These are phyloP conservation scores for Craterostigma plantagineum DNA, from an alignment of 257 asterid genomes.

Conservation along the genomic window DNA sequence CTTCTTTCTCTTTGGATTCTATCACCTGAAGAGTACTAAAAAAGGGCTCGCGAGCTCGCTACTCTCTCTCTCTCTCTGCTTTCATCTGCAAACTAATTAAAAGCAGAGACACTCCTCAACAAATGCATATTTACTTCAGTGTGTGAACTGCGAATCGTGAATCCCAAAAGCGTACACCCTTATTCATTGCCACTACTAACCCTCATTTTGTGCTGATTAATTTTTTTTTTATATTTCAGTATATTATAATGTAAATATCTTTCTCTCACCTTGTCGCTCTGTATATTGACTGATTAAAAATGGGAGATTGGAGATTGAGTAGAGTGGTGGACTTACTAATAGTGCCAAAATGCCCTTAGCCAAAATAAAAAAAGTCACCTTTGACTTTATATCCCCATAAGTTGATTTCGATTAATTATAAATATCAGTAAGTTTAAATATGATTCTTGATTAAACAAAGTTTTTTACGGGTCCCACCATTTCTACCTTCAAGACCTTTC, in stretches of 20 bases:
- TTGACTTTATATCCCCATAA: constrained; percentile 39
- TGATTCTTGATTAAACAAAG: constrained; percentile 6
- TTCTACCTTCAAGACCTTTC: too few relatives aligned
- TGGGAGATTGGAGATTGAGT: constrained; percentile 11
- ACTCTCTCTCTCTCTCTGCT: constrained; percentile 12
- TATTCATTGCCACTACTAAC: constrained; percentile 25
- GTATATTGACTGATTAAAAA: too few relatives aligned
- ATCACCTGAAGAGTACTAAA: constrained; percentile 29
- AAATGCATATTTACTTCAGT: constrained; percentile 56
- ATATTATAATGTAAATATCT: background rate
- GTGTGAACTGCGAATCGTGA: constrained; percentile 13
- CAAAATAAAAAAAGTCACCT: constrained; percentile 22
- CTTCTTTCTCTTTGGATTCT: constrained; percentile 11
- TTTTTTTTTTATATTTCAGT: too few relatives aligned
- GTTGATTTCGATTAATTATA: background rate
- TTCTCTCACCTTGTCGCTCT: too few relatives aligned
- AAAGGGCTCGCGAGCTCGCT: constrained; percentile 10
- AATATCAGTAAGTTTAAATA: too few relatives aligned
- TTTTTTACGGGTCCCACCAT: too few relatives aligned
- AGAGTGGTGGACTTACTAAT: constrained; percentile 13
- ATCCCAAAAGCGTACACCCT: constrained; percentile 25
- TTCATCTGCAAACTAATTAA: constrained; percentile 21
- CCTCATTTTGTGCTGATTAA: constrained; percentile 9
- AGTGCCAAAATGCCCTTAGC: constrained; percentile 2
- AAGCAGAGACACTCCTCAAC: constrained; percentile 39